Evolutionary conservation across 2,329 filamentous ascomycete species (phyloP).

Genomic region (Cercospora sojina): DNA sequence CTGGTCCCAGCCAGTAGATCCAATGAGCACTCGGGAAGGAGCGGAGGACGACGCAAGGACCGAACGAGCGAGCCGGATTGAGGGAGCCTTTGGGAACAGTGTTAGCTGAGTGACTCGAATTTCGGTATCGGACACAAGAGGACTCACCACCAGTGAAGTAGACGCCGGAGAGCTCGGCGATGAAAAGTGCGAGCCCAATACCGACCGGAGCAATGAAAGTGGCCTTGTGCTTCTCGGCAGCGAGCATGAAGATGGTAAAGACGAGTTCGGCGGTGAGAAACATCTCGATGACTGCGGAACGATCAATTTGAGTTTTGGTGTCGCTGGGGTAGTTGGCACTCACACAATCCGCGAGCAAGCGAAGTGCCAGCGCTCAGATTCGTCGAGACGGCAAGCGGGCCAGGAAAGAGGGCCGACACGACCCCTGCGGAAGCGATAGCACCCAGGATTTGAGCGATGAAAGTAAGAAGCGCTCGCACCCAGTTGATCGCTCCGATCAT

Average conservation of each 20-base stretch:
- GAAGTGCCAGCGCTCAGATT: constrained; percentile 46
- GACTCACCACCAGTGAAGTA: constrained; percentile 46
- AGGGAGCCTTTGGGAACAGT: constrained; percentile 38
- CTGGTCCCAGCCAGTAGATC: constrained; percentile 54
- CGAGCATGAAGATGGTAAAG: constrained; percentile 51
- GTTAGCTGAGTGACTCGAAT: neutral
- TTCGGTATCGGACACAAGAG: too few species aligned
- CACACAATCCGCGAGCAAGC: constrained; percentile 46
- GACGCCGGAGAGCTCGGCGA: constrained; percentile 48
- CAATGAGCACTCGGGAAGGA: constrained; percentile 49
- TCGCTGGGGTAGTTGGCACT: constrained; percentile 18
- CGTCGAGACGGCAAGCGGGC: constrained; percentile 48
- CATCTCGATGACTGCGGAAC: constrained; percentile 47
- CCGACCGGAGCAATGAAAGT: constrained; percentile 44
- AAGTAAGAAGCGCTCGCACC: constrained; percentile 45
- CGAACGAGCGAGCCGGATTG: constrained; percentile 52
- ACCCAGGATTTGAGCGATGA: constrained; percentile 48
- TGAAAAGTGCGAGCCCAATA: constrained; percentile 46
- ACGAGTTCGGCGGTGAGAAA: constrained; percentile 52
- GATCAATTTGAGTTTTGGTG: constrained; percentile 9
- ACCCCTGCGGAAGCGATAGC: constrained; percentile 48
- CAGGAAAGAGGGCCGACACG: constrained; percentile 48
- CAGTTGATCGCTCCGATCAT: constrained; percentile 50
- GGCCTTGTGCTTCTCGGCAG: constrained; percentile 45
- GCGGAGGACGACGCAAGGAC: constrained; percentile 47